phyloP scores from a whole-genome alignment of 345 rosid genomes.

The Salix arbutifolia region DNA sequence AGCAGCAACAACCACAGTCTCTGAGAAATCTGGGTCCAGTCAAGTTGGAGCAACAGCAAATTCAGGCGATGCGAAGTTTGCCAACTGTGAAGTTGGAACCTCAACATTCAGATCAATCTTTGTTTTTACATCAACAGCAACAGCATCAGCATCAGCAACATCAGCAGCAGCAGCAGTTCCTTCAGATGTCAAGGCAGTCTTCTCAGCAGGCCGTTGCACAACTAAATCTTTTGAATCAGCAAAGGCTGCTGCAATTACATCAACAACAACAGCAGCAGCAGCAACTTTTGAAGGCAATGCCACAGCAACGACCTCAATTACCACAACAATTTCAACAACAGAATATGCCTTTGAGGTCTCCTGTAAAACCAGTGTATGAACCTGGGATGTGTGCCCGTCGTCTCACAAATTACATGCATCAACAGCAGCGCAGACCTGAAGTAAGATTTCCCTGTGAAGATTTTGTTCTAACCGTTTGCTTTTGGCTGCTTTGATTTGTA shows the following conservation, averaged over 20 bases:
- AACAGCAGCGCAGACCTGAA: conserved; percentile 92
- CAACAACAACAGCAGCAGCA: conserved; percentile 73
- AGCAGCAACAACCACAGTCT: conserved; percentile 49
- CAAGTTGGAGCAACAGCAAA: conserved; percentile 73
- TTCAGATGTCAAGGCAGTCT: conserved; percentile 81
- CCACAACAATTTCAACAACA: conserved; percentile 81
- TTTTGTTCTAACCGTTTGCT: conserved; percentile 4
- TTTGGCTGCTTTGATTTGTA: conserved; percentile 18
- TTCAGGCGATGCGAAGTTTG: conserved; percentile 56
- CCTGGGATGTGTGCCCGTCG: conserved; percentile 98
- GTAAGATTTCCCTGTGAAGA: conserved; percentile 39
- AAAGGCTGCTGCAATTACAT: conserved; percentile 69
- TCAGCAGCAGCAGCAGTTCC: conserved; percentile 53
- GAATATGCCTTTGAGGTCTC: conserved; percentile 64
- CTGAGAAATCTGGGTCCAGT: conserved; percentile 61
- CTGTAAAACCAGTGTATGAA: conserved; percentile 68
- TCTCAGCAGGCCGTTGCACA: conserved; percentile 68
- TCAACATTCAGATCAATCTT: conserved; percentile 67
- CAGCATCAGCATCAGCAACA: conserved; percentile 70
- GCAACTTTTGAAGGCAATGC: conserved; percentile 75
- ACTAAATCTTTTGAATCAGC: conserved; percentile 68
- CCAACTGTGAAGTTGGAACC: conserved; percentile 76
- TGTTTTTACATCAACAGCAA: conserved; percentile 76
- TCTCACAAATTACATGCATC: conserved; percentile 81
- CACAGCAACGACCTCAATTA: conserved; percentile 75